Percentiles rank a stretch among this genome's conserved stretches.
Evolutionary conservation across 192 early-diverging fungal genomes (phyloP).

Genomic region (Coemansia sp.): DNA sequence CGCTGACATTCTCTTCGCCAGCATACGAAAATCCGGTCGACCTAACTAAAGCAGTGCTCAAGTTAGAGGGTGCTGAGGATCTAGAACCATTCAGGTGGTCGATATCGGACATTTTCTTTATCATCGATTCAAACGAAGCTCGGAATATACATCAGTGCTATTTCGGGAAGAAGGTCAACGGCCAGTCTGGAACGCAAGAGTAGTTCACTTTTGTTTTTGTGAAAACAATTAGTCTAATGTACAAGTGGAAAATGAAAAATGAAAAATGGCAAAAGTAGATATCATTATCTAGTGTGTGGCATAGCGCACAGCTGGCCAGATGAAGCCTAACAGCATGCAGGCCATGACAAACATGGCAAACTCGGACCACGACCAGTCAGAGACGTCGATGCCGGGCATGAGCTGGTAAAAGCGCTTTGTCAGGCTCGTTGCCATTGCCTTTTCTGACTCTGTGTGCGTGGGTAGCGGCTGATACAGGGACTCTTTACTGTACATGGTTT

Average conservation of each 20-base stretch:
- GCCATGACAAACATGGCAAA: conserved; percentile 44
- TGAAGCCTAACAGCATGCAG: conserved; percentile 39
- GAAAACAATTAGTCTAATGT: no score
- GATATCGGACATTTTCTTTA: conserved; percentile 21
- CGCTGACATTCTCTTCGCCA: conserved; percentile 22
- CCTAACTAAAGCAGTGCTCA: background rate
- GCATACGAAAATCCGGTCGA: conserved; percentile 1
- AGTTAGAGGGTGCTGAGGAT: background rate
- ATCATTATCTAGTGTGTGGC: background rate
- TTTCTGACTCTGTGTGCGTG: conserved; percentile 10
- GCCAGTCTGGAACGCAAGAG: background rate
- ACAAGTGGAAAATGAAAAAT: background rate
- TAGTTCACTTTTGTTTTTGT: background rate
- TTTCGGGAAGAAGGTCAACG: background rate
- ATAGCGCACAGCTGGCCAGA: conserved; percentile 37
- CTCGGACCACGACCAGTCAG: conserved; percentile 52
- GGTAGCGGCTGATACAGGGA: conserved; percentile 5
- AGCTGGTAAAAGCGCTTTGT: conserved; percentile 38
- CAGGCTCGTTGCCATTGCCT: conserved; percentile 22
- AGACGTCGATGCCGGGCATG: conserved; percentile 44
- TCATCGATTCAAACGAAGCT: conserved; percentile 5
- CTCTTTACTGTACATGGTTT: conserved; percentile 8
- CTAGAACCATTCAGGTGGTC: conserved; percentile 25
- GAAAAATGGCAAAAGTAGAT: background rate
- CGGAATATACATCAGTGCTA: background rate